Evolutionary conservation across 2,329 filamentous ascomycete genomes (phyloP).

Genomic region (Arachnopeziza araneosa): DNA sequence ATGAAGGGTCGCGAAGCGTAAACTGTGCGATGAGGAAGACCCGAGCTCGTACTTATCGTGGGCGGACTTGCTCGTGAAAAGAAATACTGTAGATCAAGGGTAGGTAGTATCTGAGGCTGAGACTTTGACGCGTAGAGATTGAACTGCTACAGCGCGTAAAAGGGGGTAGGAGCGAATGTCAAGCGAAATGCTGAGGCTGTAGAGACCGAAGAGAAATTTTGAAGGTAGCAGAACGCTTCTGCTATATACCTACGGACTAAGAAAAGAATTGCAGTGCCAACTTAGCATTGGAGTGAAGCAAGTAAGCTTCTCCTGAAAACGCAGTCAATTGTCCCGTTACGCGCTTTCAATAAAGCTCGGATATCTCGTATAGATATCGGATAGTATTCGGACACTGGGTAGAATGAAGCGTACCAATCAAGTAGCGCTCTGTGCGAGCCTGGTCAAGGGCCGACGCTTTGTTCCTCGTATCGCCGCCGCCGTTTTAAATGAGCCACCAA

Average conservation of each 20-base stretch:
- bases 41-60: not conserved
- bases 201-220: not conserved
- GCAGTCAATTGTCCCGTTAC: not conserved
- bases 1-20: not conserved
- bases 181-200: not conserved
- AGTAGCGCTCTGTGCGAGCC: not conserved
- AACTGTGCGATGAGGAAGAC: not conserved
- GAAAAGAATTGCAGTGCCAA: not conserved
- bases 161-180: not conserved
- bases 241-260: not conserved
- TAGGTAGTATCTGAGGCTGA: not conserved
- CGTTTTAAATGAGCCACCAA: not conserved
- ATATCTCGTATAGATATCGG: not conserved
- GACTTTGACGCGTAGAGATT: not conserved
- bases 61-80: not conserved
- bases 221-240: not conserved
- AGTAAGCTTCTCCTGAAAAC: not conserved
- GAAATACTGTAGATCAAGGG: not conserved
- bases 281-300: not conserved
- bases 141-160: not conserved
- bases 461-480: not conserved
- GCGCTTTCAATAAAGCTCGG: not conserved
- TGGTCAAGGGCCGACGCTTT: not conserved
- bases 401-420: not conserved
- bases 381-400: not conserved